phyloP scores from a whole-genome alignment of 805 yeast genomes.

The Cyberlindnera xishuangbannaensis region DNA sequence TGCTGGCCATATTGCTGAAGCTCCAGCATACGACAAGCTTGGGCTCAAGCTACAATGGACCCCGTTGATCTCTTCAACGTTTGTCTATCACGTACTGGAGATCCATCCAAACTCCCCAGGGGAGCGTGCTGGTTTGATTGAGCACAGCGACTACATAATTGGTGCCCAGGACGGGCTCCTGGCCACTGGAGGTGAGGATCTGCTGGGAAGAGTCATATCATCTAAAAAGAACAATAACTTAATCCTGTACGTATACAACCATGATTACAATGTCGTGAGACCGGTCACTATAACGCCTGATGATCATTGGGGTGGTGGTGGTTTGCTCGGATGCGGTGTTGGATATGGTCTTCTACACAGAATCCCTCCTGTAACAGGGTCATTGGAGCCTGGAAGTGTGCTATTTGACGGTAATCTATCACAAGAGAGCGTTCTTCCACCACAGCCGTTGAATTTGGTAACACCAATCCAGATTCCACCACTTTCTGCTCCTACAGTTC shows the following conservation, averaged over 20 bases:
- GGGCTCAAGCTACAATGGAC: constrained; percentile 76
- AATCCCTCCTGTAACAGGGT: constrained; percentile 60
- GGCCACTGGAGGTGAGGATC: constrained; percentile 81
- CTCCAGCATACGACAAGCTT: constrained; percentile 40
- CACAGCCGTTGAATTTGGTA: constrained; percentile 1
- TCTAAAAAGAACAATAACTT: constrained; percentile 42
- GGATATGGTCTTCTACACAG: constrained; percentile 90
- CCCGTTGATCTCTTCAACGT: constrained; percentile 67
- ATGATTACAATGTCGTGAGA: constrained; percentile 77
- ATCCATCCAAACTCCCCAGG: constrained; percentile 79
- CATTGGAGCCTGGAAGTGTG: constrained; percentile 31
- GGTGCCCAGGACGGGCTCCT: constrained; percentile 84
- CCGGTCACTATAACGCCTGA: constrained; percentile 77
- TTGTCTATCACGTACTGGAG: constrained; percentile 79
- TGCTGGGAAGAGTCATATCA: constrained; percentile 61
- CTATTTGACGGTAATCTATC: constrained; percentile 30
- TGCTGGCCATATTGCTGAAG: constrained; percentile 20
- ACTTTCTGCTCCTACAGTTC: constrained; percentile 3
- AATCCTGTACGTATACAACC: constrained; percentile 75
- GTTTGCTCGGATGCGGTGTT: constrained; percentile 87
- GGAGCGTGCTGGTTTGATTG: constrained; percentile 70
- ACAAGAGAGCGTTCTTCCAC: constrained; percentile 11
- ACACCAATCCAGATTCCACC: background rate
- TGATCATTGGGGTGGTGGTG: constrained; percentile 78
- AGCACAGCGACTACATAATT: constrained; percentile 82